Base-by-base conservation (phyloP, 2,329 filamentous ascomycete species). In the Beauveria bassiana region DNA sequence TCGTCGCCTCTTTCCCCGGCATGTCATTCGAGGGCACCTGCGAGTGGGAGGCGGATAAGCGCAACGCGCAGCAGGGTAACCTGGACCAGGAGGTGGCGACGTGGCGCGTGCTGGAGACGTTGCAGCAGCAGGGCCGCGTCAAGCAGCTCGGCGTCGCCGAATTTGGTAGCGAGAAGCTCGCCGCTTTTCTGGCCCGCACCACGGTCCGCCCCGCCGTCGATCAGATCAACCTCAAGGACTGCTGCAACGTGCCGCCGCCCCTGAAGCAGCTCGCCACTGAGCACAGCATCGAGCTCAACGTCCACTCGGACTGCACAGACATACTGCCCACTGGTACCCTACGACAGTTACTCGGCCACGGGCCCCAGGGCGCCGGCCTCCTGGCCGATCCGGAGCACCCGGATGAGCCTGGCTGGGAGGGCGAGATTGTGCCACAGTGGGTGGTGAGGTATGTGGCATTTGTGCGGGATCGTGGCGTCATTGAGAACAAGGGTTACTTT, bases 401-500 rank as follows among this genome's bases (percentile, higher is more conserved):
- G 14, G 72, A 73, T 16, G 73, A 73, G 20, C 73, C 78, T 10
- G 88, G 89, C 0, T 77, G 96, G 62, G 80, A 83, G 66, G 93
- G 91, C 5, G 86, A 96, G 66, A 82, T 98, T 54, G 83, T 85
- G 62, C 93, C 95, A 31, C 87, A 93, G 72, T 99, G 95, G 93
- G 95, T 98, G 31, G 88, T 93, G 67, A 96, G 98, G 73, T 99
- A 99, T 73, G 97, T 93, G 43, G 95, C 95, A 1, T 93, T 98
- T 62, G 91, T 98, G 46, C 89, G 90, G 73, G 89, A 98, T 72
- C 82, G 95, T 59, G 95, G 95, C 16, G 95, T 99, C 9, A 93
- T 99, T 66, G 95, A 99, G 79, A 96, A 95, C 72, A 99, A 98
- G 79, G 95, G 95, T 8, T 98, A 97, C 75, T 97, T 97, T 78